Percentiles rank a stretch among this genome's conserved stretches.
These are phyloP conservation scores for Epichloe brachyelytri DNA, from an alignment of 2,329 filamentous ascomycete species.

Conservation along the genomic window DNA sequence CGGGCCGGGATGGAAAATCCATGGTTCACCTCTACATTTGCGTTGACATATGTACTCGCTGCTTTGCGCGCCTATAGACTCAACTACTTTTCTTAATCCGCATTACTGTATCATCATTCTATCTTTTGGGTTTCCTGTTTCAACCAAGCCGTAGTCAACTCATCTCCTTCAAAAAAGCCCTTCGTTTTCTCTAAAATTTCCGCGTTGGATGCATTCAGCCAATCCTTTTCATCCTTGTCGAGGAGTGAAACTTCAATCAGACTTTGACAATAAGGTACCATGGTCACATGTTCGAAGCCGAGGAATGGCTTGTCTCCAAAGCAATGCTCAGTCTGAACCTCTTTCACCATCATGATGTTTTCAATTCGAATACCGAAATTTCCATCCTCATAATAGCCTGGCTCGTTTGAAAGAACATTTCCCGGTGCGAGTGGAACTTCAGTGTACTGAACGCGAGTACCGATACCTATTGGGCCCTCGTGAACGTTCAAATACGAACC, in stretches of 20 bases:
- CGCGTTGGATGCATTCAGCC: constrained; percentile 76
- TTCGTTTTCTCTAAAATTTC: constrained; percentile 75
- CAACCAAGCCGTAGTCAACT: constrained; percentile 65
- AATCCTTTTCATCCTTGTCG: constrained; percentile 61
- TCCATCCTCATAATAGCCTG: constrained; percentile 94
- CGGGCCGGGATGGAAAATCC: constrained; percentile 43
- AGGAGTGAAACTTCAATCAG: constrained; percentile 66
- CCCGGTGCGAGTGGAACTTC: constrained; percentile 84
- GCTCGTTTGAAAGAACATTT: constrained; percentile 92
- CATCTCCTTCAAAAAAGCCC: constrained; percentile 60
- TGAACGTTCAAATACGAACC: constrained; percentile 95
- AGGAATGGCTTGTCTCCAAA: constrained; percentile 93
- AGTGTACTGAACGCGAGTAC: constrained; percentile 78
- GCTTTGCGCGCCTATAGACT: constrained; percentile 31
- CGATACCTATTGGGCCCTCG: constrained; percentile 92
- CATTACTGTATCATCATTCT: neutral
- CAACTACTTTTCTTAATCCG: constrained; percentile 15
- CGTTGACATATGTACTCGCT: constrained; percentile 59
- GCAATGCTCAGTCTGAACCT: constrained; percentile 72
- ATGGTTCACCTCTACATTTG: constrained; percentile 57
- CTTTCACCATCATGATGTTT: constrained; percentile 83
- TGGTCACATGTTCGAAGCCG: constrained; percentile 92
- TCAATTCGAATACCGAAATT: constrained; percentile 92
- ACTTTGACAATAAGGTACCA: constrained; percentile 89
- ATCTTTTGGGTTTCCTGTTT: constrained; percentile 64